A percentile compares a stretch with the other conserved stretches of the same genome.
Evolutionary conservation across 164 flowering plant species (phyloP).

Genomic region (Brasenia schreberi): DNA sequence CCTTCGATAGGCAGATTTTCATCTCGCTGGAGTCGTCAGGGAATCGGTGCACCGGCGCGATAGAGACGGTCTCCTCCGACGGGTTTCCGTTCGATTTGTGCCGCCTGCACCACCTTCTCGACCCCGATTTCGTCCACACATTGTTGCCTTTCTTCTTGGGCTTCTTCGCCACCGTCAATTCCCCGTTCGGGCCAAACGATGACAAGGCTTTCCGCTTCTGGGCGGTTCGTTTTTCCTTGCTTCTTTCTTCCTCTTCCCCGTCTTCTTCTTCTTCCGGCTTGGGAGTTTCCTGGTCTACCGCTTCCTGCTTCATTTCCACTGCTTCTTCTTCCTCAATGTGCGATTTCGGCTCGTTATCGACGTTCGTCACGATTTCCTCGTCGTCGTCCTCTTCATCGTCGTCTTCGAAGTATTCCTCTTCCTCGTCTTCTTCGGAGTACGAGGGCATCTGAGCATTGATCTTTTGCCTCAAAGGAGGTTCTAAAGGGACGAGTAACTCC

Average conservation of each 20-base stretch:
- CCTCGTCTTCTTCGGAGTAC: not conserved
- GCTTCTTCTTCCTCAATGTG: not conserved
- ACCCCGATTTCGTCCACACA: constrained; percentile 61
- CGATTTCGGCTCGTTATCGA: not conserved
- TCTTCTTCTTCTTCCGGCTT: constrained; percentile 4
- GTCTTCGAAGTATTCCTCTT: not conserved
- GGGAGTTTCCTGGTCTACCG: not conserved
- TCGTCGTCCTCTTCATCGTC: constrained; percentile 17
- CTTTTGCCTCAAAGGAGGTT: not conserved
- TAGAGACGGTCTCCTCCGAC: constrained; percentile 39
- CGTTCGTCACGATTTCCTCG: constrained; percentile 14
- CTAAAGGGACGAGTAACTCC: not conserved
- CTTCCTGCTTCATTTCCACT: not conserved
- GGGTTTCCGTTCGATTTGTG: constrained; percentile 22
- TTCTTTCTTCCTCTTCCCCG: constrained; percentile 5
- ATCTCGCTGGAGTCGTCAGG: constrained; percentile 65
- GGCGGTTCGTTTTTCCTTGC: constrained; percentile 8
- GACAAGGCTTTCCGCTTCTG: constrained; percentile 41
- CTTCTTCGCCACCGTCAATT: constrained; percentile 13
- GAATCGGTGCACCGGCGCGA: constrained; percentile 57
- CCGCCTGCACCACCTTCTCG: constrained; percentile 70
- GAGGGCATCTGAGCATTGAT: not conserved
- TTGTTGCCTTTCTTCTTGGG: constrained; percentile 50
- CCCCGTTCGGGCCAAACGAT: constrained; percentile 5
- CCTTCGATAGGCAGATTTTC: constrained; percentile 68